phyloP scores from a whole-genome alignment of 2,329 filamentous ascomycete genomes.

The Scedosporium minutisporum region DNA sequence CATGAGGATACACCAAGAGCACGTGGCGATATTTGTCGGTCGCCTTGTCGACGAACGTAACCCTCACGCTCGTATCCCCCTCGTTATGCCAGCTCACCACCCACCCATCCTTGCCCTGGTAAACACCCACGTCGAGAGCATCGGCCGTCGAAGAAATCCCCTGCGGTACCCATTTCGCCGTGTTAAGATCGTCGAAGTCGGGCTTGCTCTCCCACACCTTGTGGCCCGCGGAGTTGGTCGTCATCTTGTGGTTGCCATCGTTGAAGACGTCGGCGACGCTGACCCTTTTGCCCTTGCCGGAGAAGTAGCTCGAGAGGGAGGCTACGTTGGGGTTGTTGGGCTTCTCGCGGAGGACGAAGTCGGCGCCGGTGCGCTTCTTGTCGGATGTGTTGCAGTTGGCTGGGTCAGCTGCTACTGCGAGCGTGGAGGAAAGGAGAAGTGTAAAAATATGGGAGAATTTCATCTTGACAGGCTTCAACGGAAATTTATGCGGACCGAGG shows the following conservation, averaged over 20 bases:
- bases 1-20: constrained; percentile 23
- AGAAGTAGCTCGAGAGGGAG: constrained; percentile 13
- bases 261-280: constrained; percentile 14
- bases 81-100: constrained; percentile 24
- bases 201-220: constrained; percentile 12
- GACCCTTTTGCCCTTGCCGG: constrained; percentile 8
- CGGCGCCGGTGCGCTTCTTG: constrained; percentile 9
- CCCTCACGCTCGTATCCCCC: constrained; percentile 18
- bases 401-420: background rate
- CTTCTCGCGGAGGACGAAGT: constrained; percentile 14
- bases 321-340: constrained; percentile 13
- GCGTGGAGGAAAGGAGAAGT: background rate
- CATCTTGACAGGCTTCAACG: background rate
- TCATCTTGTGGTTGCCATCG: constrained; percentile 15
- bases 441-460: background rate
- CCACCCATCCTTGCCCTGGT: constrained; percentile 22
- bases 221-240: constrained; percentile 8
- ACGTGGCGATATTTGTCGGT: constrained; percentile 21
- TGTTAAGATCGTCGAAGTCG: constrained; percentile 20
- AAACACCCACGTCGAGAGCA: constrained; percentile 18
- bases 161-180: constrained; percentile 23
- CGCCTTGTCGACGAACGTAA: constrained; percentile 22
- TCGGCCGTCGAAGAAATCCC: constrained; percentile 24
- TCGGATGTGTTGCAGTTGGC: background rate
- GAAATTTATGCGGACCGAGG: no score